These are phyloP conservation scores for Penicillium crustosum DNA, from an alignment of 2,329 filamentous ascomycete genomes.

Conservation along the genomic window DNA sequence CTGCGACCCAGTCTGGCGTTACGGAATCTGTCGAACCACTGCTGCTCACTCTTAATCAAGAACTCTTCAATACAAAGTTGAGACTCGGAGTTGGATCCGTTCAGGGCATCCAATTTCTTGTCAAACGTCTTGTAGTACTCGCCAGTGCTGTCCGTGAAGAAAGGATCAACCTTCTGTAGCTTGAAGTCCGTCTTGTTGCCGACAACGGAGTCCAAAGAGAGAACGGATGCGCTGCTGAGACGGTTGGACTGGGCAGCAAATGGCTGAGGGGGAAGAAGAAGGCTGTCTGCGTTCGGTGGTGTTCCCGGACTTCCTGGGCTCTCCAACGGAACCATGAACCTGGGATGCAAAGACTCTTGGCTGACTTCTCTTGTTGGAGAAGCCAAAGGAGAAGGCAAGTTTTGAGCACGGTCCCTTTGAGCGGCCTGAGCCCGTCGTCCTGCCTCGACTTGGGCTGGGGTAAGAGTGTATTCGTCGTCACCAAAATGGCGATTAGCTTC, in stretches of 20 bases:
- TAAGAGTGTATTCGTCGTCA: conserved; percentile 44
- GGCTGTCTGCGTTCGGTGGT: conserved; percentile 32
- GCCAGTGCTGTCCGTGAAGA: conserved; percentile 65
- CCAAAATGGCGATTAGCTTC: conserved; percentile 36
- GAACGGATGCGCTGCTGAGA: conserved; percentile 47
- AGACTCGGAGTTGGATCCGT: conserved; percentile 57
- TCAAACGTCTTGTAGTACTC: conserved; percentile 61
- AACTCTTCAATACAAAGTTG: conserved; percentile 65
- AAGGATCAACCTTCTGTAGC: conserved; percentile 65
- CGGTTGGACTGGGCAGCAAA: conserved; percentile 32
- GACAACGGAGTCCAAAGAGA: conserved; percentile 59
- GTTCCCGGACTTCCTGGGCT: conserved; percentile 30
- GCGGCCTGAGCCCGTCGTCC: conserved; percentile 30
- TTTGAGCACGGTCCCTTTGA: conserved; percentile 15
- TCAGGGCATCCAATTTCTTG: conserved; percentile 55
- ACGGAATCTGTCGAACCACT: conserved; percentile 62
- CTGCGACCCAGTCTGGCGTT: conserved; percentile 58
- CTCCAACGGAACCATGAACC: conserved; percentile 21
- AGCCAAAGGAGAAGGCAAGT: conserved; percentile 2
- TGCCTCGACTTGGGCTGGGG: conserved; percentile 40
- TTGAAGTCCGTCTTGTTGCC: conserved; percentile 62
- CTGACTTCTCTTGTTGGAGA: conserved; percentile 16
- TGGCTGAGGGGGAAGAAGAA: conserved; percentile 32
- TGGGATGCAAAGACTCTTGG: conserved; percentile 25
- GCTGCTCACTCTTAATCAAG: conserved; percentile 65